A percentile compares a stretch with the other conserved stretches of the same genome.
phyloP scores from a whole-genome alignment of 2,329 filamentous ascomycete species.

The Arthroderma sp. region DNA sequence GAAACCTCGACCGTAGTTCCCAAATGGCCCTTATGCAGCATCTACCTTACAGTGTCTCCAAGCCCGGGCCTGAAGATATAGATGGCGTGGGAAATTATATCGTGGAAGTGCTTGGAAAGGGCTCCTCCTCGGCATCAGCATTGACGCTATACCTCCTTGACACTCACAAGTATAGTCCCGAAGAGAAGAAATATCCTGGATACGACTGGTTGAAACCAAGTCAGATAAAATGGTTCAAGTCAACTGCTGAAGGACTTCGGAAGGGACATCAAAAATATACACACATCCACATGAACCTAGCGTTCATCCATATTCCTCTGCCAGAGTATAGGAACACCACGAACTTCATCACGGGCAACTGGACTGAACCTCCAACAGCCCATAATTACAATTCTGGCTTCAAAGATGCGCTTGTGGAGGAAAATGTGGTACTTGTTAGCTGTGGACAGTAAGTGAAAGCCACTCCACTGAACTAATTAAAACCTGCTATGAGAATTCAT shows the following conservation, averaged over 20 bases:
- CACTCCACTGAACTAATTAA: background rate
- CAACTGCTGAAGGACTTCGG: slow-evolving; percentile 61
- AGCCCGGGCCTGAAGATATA: slow-evolving; percentile 66
- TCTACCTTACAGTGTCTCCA: slow-evolving; percentile 80
- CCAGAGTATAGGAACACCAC: slow-evolving; percentile 65
- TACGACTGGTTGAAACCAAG: slow-evolving; percentile 96
- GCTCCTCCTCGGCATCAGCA: slow-evolving; percentile 70
- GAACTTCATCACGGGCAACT: slow-evolving; percentile 55
- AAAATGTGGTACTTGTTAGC: slow-evolving; percentile 75
- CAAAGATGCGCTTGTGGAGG: slow-evolving; percentile 72
- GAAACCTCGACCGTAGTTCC: slow-evolving; percentile 58
- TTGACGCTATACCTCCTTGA: slow-evolving; percentile 92
- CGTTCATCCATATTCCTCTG: slow-evolving; percentile 93
- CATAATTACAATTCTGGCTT: slow-evolving; percentile 88
- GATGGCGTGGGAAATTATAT: slow-evolving; percentile 93
- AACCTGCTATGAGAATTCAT: background rate
- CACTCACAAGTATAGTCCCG: slow-evolving; percentile 80
- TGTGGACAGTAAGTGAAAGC: slow-evolving; percentile 64
- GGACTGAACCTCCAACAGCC: slow-evolving; percentile 74
- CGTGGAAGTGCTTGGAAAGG: slow-evolving; percentile 74
- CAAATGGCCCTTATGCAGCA: slow-evolving; percentile 81
- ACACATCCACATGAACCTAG: slow-evolving; percentile 85
- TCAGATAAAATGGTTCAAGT: slow-evolving; percentile 90
- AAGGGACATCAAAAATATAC: slow-evolving; percentile 72
- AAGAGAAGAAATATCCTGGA: slow-evolving; percentile 76